A percentile compares a stretch with the other conserved stretches of the same genome.
phyloP scores from a whole-genome alignment of 208 protist genomes.

The Porcisia deanei region DNA sequence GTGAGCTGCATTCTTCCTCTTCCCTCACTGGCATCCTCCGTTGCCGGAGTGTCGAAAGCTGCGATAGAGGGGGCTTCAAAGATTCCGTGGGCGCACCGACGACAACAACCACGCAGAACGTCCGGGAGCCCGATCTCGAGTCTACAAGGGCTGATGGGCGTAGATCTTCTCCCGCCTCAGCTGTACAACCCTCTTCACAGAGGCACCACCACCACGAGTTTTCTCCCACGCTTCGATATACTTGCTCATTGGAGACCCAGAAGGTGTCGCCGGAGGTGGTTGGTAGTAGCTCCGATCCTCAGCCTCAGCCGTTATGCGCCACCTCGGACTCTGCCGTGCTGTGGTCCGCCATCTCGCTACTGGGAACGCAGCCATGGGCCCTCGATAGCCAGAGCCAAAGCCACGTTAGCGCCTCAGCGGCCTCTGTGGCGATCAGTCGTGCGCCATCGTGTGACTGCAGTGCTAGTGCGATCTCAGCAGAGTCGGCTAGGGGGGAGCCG shows the following conservation, averaged over 20 bases:
- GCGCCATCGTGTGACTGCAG: slow-evolving; percentile 20
- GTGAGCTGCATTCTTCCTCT: not conserved
- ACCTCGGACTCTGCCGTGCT: slow-evolving; percentile 16
- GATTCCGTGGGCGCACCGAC: not conserved
- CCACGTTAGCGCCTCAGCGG: slow-evolving; percentile 6
- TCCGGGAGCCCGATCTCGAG: not conserved
- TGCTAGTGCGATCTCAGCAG: not conserved
- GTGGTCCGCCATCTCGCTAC: slow-evolving; percentile 26
- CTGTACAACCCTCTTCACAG: not conserved
- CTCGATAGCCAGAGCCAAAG: slow-evolving; percentile 19
- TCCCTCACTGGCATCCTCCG: not conserved
- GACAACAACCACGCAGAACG: not conserved
- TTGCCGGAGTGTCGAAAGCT: not conserved
- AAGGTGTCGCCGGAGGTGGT: not conserved
- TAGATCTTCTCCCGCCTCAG: not conserved
- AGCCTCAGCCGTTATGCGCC: not conserved
- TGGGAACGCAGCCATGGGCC: slow-evolving; percentile 24
- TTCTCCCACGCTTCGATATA: not conserved
- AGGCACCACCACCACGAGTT: not conserved
- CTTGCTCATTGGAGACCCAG: not conserved
- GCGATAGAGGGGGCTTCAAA: not conserved
- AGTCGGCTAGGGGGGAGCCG: not conserved
- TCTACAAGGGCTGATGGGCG: not conserved
- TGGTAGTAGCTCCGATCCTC: not conserved
- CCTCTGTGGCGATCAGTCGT: slow-evolving; percentile 17